These are phyloP conservation scores for Zygosaccharomyces bisporus DNA, from an alignment of 805 yeast genomes.

Conservation along the genomic window DNA sequence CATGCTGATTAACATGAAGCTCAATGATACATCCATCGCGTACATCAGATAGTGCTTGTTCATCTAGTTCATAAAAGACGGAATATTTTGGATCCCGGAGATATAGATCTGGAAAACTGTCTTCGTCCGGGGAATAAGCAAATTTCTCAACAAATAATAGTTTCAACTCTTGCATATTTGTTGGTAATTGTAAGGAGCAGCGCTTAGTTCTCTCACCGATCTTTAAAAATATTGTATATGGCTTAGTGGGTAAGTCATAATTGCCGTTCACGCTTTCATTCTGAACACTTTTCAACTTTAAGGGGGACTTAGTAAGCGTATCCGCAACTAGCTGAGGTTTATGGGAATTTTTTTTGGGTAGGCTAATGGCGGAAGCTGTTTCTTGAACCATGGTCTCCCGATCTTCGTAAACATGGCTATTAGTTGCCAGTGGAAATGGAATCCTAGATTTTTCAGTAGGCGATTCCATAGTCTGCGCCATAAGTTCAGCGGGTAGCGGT, in stretches of 20 bases:
- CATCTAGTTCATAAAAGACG: constrained; percentile 78
- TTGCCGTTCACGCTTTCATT: background rate
- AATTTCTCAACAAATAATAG: constrained; percentile 81
- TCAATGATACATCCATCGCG: constrained; percentile 51
- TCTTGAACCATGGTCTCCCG: background rate
- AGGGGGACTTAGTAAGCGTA: background rate
- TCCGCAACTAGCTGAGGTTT: background rate
- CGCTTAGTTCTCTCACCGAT: constrained; percentile 54
- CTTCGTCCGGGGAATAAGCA: constrained; percentile 72
- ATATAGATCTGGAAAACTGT: constrained; percentile 74
- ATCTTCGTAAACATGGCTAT: background rate
- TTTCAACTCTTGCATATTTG: constrained; percentile 46
- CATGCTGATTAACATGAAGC: constrained; percentile 5
- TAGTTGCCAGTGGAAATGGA: background rate
- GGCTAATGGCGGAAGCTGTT: background rate
- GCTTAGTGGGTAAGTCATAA: background rate
- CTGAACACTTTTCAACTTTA: background rate
- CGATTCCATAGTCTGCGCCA: constrained; percentile 2
- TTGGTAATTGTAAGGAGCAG: constrained; percentile 34
- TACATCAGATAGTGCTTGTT: constrained; percentile 55
- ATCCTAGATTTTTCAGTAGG: background rate
- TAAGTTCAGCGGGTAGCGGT: constrained; percentile 1
- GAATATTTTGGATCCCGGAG: constrained; percentile 57
- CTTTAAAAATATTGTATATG: constrained; percentile 44
- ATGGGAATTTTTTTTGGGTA: background rate